These are phyloP conservation scores for Clonostachys rosea DNA, from an alignment of 2,329 filamentous ascomycete species.

Conservation along the genomic window DNA sequence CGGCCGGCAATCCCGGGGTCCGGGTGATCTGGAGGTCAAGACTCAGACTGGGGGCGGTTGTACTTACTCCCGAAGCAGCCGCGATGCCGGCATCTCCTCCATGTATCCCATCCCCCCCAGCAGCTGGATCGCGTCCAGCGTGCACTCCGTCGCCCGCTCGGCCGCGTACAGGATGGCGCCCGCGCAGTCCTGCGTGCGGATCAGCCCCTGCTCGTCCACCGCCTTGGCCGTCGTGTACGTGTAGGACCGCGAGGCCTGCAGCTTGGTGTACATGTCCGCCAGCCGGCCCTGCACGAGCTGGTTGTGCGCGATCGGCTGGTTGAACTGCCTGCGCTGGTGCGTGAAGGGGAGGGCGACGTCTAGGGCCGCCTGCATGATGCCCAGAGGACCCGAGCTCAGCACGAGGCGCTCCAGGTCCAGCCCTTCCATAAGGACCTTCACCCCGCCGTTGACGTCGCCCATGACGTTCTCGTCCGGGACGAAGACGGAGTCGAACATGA, in stretches of 20 bases:
- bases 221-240: conserved; percentile 78
- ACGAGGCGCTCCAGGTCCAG: conserved; percentile 92
- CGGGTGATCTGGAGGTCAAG: too few species aligned
- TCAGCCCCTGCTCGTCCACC: conserved; percentile 70
- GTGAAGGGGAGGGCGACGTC: conserved; percentile 85
- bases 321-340: conserved; percentile 87
- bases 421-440: conserved; percentile 91
- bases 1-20: too few species aligned
- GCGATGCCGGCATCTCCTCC: conserved; percentile 88
- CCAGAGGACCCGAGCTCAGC: conserved; percentile 83
- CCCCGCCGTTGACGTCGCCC: conserved; percentile 75
- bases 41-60: neutral
- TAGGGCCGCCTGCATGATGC: conserved; percentile 88
- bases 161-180: conserved; percentile 91
- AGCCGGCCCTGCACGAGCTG: conserved; percentile 91
- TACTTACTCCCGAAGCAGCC: conserved; percentile 67
- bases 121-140: conserved; percentile 85
- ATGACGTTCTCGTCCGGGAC: conserved; percentile 80
- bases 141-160: conserved; percentile 81
- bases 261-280: conserved; percentile 96
- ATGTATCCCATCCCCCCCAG: conserved; percentile 97
- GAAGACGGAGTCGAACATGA: conserved; percentile 87
- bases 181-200: conserved; percentile 88
- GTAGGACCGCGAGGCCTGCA: conserved; percentile 78
- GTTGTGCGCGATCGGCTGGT: conserved; percentile 79